These are phyloP conservation scores for Paraglomus occultum DNA, from an alignment of 192 early-diverging fungal genomes.

Conservation along the genomic window DNA sequence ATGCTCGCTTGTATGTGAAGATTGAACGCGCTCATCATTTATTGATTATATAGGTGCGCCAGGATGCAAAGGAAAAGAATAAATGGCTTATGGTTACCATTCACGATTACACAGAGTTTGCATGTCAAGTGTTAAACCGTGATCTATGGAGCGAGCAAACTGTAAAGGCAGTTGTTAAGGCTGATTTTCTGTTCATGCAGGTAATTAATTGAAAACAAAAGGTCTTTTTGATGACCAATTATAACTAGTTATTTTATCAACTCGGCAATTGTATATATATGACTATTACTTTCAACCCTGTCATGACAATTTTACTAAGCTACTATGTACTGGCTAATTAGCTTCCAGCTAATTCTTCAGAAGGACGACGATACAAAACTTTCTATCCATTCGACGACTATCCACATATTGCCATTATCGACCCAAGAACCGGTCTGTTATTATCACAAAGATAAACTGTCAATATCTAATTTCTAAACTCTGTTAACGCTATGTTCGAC, in stretches of 20 bases:
- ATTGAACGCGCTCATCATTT: background rate
- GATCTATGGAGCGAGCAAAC: conserved; percentile 85
- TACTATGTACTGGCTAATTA: conserved; percentile 4
- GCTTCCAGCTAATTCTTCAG: conserved; percentile 50
- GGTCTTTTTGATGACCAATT: background rate
- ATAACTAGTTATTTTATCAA: background rate
- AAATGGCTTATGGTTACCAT: conserved; percentile 90
- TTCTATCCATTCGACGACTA: conserved; percentile 71
- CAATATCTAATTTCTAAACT: background rate
- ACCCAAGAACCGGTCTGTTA: conserved; percentile 77
- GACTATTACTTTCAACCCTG: background rate
- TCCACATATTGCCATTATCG: conserved; percentile 87
- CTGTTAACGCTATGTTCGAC: conserved; percentile 11
- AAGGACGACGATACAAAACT: conserved; percentile 67
- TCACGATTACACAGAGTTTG: conserved; percentile 81
- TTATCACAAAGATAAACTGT: background rate
- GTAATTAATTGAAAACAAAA: conserved; percentile 37
- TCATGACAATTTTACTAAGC: background rate
- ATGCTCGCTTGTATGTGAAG: background rate
- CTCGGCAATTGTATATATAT: background rate
- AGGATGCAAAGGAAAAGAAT: conserved; percentile 50
- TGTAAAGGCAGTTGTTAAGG: conserved; percentile 74
- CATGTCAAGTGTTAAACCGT: conserved; percentile 87
- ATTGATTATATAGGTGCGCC: conserved; percentile 54
- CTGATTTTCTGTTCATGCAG: conserved; percentile 86